These are phyloP conservation scores for Fraxinus xanthoxyloides DNA, from an alignment of 305 asterid genomes.

Conservation along the genomic window DNA sequence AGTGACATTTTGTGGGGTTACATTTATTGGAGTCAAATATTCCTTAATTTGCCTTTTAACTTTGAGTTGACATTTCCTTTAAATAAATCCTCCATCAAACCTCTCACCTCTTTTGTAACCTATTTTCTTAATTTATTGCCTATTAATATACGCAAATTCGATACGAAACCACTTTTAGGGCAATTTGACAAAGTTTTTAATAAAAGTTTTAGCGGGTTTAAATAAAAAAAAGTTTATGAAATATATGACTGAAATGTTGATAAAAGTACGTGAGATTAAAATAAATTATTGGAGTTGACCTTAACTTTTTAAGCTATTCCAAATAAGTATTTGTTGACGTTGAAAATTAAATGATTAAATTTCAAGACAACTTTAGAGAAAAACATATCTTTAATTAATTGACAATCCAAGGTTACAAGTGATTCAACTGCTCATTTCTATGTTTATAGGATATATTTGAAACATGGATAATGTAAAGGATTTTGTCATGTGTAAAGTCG, in stretches of 20 bases:
- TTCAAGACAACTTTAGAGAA: too few relatives aligned
- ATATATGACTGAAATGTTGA: too few relatives aligned
- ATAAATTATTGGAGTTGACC: not conserved
- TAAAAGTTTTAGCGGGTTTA: too few relatives aligned
- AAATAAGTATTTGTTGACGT: too few relatives aligned
- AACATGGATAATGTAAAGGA: too few relatives aligned
- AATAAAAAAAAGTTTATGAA: too few relatives aligned
- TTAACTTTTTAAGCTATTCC: not conserved
- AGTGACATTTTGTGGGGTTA: not conserved
- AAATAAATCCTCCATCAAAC: not conserved
- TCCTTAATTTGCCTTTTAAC: not conserved
- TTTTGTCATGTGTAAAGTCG: too few relatives aligned
- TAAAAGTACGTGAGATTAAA: not conserved
- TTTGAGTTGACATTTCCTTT: not conserved
- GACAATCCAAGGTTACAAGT: too few relatives aligned
- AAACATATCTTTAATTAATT: too few relatives aligned
- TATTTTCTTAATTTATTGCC: not conserved
- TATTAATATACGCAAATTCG: not conserved
- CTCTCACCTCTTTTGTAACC: not conserved
- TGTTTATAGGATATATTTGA: too few relatives aligned
- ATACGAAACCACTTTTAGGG: not conserved
- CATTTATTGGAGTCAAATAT: not conserved
- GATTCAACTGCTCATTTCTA: too few relatives aligned
- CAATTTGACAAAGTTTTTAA: not conserved
- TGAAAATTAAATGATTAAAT: too few relatives aligned